Percentiles rank a stretch among this genome's conserved stretches.
Evolutionary conservation across 768 basidiomycete genomes (phyloP).

Genomic region (Asterophora parasitica): DNA sequence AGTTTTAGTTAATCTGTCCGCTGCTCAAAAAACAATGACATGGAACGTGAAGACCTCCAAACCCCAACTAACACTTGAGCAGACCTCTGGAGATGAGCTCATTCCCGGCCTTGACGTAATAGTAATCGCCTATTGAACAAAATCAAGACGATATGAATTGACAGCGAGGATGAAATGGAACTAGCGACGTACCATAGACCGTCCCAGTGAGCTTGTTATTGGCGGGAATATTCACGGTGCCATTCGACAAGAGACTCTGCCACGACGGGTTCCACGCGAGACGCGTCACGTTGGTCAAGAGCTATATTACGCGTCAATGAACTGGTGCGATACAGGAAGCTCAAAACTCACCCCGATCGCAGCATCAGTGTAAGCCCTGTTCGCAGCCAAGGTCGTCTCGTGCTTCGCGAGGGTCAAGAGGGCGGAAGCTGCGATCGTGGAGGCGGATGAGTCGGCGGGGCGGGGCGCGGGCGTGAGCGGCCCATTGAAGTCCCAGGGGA

Average conservation of each 20-base stretch:
- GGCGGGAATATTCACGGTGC: slow-evolving; percentile 17
- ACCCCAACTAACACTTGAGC: slow-evolving; percentile 32
- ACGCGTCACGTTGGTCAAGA: slow-evolving; percentile 11
- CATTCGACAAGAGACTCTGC: slow-evolving; percentile 19
- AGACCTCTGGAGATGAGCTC: slow-evolving; percentile 43
- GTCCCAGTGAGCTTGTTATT: slow-evolving; percentile 14
- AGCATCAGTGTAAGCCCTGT: slow-evolving; percentile 38
- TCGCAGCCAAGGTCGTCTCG: slow-evolving; percentile 29
- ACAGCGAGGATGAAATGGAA: no score
- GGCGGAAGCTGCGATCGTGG: slow-evolving; percentile 56
- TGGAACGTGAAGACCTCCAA: no score
- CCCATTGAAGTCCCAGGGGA: slow-evolving; percentile 80
- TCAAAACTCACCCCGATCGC: slow-evolving; percentile 40
- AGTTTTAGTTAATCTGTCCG: no score
- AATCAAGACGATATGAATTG: no score
- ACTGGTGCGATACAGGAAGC: no score
- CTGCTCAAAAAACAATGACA: no score
- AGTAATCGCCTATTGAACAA: slow-evolving; percentile 57
- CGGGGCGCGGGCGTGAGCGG: slow-evolving; percentile 47
- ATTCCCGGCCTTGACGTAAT: slow-evolving; percentile 53
- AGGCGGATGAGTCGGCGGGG: slow-evolving; percentile 68
- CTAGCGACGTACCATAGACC: slow-evolving; percentile 30
- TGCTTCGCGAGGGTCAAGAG: slow-evolving; percentile 51
- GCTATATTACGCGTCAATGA: no score
- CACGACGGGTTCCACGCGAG: slow-evolving; percentile 17